A percentile compares a stretch with the other conserved stretches of the same genome.
phyloP scores from a whole-genome alignment of 108 stramenopile species.

The Conticribra guillardii region DNA sequence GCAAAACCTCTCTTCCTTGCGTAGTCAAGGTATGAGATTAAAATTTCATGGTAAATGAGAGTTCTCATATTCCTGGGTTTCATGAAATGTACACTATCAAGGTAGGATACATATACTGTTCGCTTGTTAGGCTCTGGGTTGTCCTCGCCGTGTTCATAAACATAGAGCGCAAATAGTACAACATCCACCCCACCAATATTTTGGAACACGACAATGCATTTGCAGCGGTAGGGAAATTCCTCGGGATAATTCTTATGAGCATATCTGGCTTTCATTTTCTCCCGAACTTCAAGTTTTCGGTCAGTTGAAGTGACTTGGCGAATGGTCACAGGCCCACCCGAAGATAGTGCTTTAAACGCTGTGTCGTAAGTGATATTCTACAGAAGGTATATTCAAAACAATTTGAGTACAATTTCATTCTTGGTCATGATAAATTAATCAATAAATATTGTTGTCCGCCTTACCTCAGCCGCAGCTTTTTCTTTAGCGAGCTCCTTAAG shows the following conservation, averaged over 20 bases:
- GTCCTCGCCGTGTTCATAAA: constrained; percentile 90
- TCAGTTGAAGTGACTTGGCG: constrained; percentile 91
- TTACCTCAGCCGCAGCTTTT: constrained; percentile 78
- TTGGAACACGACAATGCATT: constrained; percentile 95
- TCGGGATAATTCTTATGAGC: constrained; percentile 91
- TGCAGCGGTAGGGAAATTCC: constrained; percentile 89
- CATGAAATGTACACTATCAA: constrained; percentile 95
- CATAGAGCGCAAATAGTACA: constrained; percentile 90
- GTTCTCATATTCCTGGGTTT: constrained; percentile 89
- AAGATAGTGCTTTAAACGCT: constrained; percentile 58
- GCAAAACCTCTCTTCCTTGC: constrained; percentile 84
- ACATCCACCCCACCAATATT: constrained; percentile 93
- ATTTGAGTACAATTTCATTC: not conserved
- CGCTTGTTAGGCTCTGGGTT: constrained; percentile 91
- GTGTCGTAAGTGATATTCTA: constrained; percentile 74
- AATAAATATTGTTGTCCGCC: constrained; percentile 7
- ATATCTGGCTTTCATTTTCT: constrained; percentile 86
- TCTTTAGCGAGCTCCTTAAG: constrained; percentile 70
- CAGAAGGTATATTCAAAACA: constrained; percentile 15
- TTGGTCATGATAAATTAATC: not conserved
- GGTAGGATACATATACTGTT: constrained; percentile 90
- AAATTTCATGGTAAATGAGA: constrained; percentile 95
- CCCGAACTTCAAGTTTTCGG: constrained; percentile 82
- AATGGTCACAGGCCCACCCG: constrained; percentile 76
- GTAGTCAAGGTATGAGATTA: constrained; percentile 96